These are phyloP conservation scores for Tetracladium setigerum DNA, from an alignment of 495 filamentous ascomycete genomes.

Conservation along the genomic window DNA sequence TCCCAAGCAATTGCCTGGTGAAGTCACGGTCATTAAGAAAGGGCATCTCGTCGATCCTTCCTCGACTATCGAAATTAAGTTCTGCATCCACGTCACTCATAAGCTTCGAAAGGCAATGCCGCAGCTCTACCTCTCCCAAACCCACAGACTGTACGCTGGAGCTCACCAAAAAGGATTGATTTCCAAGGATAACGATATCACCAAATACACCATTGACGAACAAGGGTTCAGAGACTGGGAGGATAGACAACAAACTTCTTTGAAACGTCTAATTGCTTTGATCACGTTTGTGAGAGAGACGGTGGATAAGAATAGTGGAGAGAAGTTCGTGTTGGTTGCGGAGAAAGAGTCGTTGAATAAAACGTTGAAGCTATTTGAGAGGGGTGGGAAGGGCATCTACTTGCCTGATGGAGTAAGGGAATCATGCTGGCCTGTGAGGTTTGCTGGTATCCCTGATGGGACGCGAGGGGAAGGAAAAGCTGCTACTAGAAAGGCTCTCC, in stretches of 20 bases:
- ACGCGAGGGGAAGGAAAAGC: too few species aligned
- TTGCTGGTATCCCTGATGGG: too few species aligned
- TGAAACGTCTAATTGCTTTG: slow-evolving; percentile 1
- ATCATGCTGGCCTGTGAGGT: background rate
- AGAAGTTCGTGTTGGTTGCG: slow-evolving; percentile 1
- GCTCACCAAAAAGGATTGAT: slow-evolving; percentile 1
- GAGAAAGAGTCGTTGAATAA: background rate
- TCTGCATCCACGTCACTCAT: too few species aligned
- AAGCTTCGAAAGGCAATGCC: background rate
- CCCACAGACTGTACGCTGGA: background rate
- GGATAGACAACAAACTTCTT: background rate
- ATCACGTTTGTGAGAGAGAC: background rate
- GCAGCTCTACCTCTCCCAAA: slow-evolving; percentile 4
- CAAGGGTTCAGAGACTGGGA: background rate
- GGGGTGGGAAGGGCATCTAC: background rate
- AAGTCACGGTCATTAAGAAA: slow-evolving; percentile 3
- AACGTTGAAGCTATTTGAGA: slow-evolving; percentile 1
- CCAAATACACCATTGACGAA: too few species aligned
- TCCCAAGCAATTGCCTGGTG: too few species aligned
- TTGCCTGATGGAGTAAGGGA: background rate
- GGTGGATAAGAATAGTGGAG: background rate
- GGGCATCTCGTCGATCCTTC: background rate
- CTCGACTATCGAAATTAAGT: slow-evolving; percentile 1
- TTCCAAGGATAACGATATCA: background rate
- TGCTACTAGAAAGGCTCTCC: too few species aligned